Base-by-base conservation (phyloP, 2,329 filamentous ascomycete species). In the Anthostomella pinea region DNA sequence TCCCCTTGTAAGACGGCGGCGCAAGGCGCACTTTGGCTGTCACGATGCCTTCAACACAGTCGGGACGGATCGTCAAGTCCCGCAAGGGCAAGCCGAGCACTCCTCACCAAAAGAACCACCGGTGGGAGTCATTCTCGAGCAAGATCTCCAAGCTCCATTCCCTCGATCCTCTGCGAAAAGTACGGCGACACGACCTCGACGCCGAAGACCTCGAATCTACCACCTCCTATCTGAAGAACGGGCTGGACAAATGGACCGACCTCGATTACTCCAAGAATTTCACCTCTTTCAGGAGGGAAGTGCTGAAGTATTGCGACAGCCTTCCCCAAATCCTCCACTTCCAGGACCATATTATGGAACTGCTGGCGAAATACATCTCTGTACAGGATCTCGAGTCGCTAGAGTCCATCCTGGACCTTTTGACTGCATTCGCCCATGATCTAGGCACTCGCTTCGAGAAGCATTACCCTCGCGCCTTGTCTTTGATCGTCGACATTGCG, bases 361-460 rank as follows among this genome's bases (percentile, higher is more conserved):
- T 84, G 41, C 70, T 99, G 44, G 76, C 82, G 42, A 73, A 79
- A 54, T 85, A 88, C 53, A 90, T 97, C 43, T 78, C 81, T 35
- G 78, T 78, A 53, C 82, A 83, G 43, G 88, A 96, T 53, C 79
- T 80, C 46, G 77, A 91, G 52, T 83, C 86, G 2, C 69, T 96
- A 42, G 90, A 98, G 57, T 87, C 93, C 8, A 68, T 98, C 25
- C 68, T 98, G 40, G 87, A 86, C 48, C 77, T 98, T n/a, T 65
- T 96, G 41, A 87, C 89, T 9, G 88, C 93, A 25, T 90, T 98
- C 58, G 90, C 93, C n/a, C 89, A 94, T 59, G 94, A 98, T 56
- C 65, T 98, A 38, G 91, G 91, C 33, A 74, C 76, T 13, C 76
- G 83, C 30, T 98, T 98, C 56, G 90, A 96, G 64, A 87, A 85